Base-by-base conservation (phyloP, 1,284 basidiomycete species). In the Puccinia brachypodii region DNA sequence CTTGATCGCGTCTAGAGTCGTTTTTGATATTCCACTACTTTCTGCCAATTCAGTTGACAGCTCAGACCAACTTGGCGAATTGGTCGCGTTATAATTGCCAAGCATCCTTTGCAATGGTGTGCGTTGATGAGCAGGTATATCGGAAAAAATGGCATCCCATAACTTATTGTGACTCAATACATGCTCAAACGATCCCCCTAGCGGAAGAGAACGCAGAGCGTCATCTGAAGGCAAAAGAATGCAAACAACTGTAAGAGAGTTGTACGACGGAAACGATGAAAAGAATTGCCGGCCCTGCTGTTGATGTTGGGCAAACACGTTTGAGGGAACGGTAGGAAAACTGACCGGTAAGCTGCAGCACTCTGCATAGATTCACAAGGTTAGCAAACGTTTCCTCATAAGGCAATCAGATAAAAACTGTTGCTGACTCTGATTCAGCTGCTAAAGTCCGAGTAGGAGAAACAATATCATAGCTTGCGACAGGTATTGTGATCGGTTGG, bases 391-490 rank as follows among this genome's bases (percentile, higher is more conserved):
- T 58, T 44, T 53, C 40, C 14, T 42, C 36, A 16, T 25, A 42
- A 71, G 9, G 69, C 2, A n/a, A 50, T 14, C 33, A 79, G 22
- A 42, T 22, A 53, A 40, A 44, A 58, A 69, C 28, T 11, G 22
- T 40, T 4, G 50, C 76, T 42, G 58, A 79, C 78, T 87, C 86
- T 0, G 85, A 86, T 81, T 87, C 86, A 2, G 86, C 85, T 0
- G 86, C 85, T n/a, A 84, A 83, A 38, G 85, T 86, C 60, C 82
- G 79, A 28, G 84, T 85, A 2, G 86, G 86, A 22, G 86, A 86
- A 31, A 87, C 84, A 77, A 87, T 87, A 79, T 87, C 86, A 60
- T 86, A 86, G 33, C 86, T 85, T 33, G 85, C 84, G 25, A 86
- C 86, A 22, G 86, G 82, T 64, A 87, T 84, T 0, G 85, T 84